Conservation (phyloP, 495 filamentous ascomycete species). For the Patellaria atrata region DNA sequence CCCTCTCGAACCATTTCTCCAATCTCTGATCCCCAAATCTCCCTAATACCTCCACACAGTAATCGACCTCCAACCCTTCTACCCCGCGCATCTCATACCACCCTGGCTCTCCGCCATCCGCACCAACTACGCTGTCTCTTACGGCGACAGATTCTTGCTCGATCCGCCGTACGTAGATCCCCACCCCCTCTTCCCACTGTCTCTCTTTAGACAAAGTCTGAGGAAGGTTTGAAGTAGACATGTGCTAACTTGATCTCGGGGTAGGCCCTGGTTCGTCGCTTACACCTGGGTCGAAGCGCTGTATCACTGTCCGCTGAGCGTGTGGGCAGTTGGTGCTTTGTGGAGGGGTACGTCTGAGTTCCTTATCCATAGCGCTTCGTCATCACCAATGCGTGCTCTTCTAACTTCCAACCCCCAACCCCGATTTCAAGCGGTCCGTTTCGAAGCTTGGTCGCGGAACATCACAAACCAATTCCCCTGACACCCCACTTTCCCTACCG, state of each 20-base stretch:
- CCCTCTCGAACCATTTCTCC: too few relatives aligned
- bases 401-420: too few relatives aligned
- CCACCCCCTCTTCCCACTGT: constrained; percentile 2
- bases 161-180: constrained; percentile 33
- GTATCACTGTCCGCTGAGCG: constrained; percentile 51
- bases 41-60: too few relatives aligned
- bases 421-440: neutral
- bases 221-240: too few relatives aligned
- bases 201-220: neutral
- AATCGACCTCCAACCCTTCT: constrained; percentile 45
- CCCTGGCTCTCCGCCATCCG: constrained; percentile 38
- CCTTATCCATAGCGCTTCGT: too few relatives aligned
- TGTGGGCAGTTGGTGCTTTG: constrained; percentile 47
- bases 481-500: too few relatives aligned
- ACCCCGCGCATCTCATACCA: constrained; percentile 40
- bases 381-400: too few relatives aligned
- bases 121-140: constrained; percentile 48
- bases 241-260: neutral
- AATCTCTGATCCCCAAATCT: too few relatives aligned
- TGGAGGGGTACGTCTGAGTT: constrained; percentile 30
- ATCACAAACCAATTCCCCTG: too few relatives aligned
- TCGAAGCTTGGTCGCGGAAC: constrained; percentile 3
- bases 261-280: constrained; percentile 47
- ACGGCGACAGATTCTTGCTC: constrained; percentile 64
- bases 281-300: constrained; percentile 56